Evolutionary conservation across 2,329 filamentous ascomycete genomes (phyloP), one percentile per base, ranked within the genome.

Genomic region (Hymenoscyphus salicellus): DNA sequence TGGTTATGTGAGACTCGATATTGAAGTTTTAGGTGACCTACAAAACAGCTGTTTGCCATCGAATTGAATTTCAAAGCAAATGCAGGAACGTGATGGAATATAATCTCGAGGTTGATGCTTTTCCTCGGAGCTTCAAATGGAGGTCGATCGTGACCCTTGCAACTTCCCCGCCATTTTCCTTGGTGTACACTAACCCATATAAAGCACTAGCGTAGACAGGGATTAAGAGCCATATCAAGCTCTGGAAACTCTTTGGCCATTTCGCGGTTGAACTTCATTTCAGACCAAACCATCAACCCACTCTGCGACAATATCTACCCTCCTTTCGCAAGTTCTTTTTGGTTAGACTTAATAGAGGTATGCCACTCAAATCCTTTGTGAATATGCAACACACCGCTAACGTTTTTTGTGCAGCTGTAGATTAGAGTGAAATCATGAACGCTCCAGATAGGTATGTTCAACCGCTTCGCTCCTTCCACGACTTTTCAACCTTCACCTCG

Each of bases 361-460:
- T 14, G 20, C 8, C 11, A 14, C 20, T 52, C 20, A 52, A 38
- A 5, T 52, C 1, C 1, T 16, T 3, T 5, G 23, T 23, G 3
- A 46, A 26, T 26, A 11, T 26, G 46, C 20, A 26, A 26, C 6
- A 26, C 46, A 49, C 8, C 11, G 46, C 46, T 52, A 52, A 52
- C 10, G 5, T 1, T 26, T 23, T 26, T 8, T 26, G n/a, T 23
- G 46, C 14, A 23, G 46, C 26, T 52, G 46, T 26, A 52, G 20
- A 23, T 4, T 52, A 52, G n/a, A 49, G 43, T 49, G n/a, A 49
- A 52, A 52, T 52, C 46, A 85, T 85, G 83, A 85, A 85, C 75
- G 81, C 81, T 20, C 81, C 81, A 70, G 81, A 82, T 68, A 78
- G 81, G 83, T 85, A 77, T 76, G 79, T 75, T 10, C 23, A 23